Percentiles rank a stretch among this genome's conserved stretches.
Conservation (phyloP, 345 rosid genomes). For the Corchorus olitorius region DNA sequence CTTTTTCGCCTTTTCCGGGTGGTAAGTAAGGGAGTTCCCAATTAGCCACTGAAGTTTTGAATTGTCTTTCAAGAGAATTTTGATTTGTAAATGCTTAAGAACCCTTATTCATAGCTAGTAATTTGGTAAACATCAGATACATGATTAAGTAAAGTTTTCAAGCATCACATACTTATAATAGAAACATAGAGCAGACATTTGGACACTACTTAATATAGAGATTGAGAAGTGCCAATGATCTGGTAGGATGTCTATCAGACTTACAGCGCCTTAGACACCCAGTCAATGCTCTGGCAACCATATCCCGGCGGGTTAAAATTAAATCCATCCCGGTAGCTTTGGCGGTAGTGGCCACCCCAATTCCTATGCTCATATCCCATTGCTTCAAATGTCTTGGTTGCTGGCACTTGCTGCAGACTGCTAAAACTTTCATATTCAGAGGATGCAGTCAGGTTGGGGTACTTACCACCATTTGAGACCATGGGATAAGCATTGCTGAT, state of each 20-base stretch:
- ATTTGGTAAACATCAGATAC: not conserved
- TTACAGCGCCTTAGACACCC: constrained; percentile 10
- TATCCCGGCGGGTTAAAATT: not conserved
- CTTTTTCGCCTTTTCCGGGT: not conserved
- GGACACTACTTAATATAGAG: not conserved
- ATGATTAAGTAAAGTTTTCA: not conserved
- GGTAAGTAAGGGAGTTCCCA: too few relatives aligned
- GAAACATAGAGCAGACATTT: not conserved
- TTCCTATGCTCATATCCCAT: not conserved
- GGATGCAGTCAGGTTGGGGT: not conserved
- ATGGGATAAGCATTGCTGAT: not conserved
- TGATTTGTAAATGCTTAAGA: not conserved
- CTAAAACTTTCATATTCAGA: not conserved
- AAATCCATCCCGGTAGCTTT: not conserved
- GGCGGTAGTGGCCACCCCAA: constrained; percentile 13
- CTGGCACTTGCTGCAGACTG: not conserved
- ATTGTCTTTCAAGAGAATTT: too few relatives aligned
- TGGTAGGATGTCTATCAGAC: not conserved
- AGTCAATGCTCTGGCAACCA: constrained; percentile 5
- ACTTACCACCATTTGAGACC: not conserved
- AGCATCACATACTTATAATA: not conserved
- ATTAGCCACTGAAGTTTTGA: not conserved
- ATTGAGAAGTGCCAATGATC: not conserved
- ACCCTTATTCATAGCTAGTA: not conserved
- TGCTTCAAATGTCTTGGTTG: not conserved